phyloP scores from a whole-genome alignment of 1,139 yeast species.

The Wickerhamiella infanticola region DNA sequence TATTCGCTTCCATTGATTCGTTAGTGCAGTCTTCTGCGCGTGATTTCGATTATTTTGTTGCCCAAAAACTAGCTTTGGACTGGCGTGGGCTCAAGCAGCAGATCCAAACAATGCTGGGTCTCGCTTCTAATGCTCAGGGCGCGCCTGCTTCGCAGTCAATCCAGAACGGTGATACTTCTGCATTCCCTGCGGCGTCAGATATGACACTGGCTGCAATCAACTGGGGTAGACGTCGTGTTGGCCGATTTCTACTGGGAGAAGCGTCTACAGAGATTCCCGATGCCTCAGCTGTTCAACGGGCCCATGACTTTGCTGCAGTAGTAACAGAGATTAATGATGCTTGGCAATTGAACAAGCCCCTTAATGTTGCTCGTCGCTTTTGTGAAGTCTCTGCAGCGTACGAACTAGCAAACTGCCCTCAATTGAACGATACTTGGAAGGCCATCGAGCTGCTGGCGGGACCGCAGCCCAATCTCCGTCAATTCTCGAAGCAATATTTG shows the following conservation, averaged over 20 bases:
- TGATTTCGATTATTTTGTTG: slow-evolving; percentile 70
- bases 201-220: background rate
- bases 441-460: slow-evolving; percentile 5
- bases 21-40: slow-evolving; percentile 57
- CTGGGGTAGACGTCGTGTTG: slow-evolving; percentile 2
- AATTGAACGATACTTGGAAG: slow-evolving; percentile 8
- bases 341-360: background rate
- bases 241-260: background rate
- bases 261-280: background rate
- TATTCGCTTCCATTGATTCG: slow-evolving; percentile 70
- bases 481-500: background rate
- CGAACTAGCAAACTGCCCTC: slow-evolving; percentile 6
- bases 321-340: slow-evolving; percentile 3
- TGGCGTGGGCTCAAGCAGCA: slow-evolving; percentile 57
- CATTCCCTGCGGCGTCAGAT: background rate
- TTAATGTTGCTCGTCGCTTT: slow-evolving; percentile 1
- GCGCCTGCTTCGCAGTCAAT: background rate
- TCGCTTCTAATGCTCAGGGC: background rate
- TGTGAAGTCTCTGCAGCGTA: slow-evolving; percentile 4
- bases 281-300: background rate
- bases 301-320: slow-evolving; percentile 3
- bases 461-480: background rate
- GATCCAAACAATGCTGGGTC: slow-evolving; percentile 3
- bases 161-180: too few species aligned
- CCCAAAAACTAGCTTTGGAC: slow-evolving; percentile 57